Conservation (phyloP, 2,329 filamentous ascomycete species). For the Sporothrix protearum region DNA sequence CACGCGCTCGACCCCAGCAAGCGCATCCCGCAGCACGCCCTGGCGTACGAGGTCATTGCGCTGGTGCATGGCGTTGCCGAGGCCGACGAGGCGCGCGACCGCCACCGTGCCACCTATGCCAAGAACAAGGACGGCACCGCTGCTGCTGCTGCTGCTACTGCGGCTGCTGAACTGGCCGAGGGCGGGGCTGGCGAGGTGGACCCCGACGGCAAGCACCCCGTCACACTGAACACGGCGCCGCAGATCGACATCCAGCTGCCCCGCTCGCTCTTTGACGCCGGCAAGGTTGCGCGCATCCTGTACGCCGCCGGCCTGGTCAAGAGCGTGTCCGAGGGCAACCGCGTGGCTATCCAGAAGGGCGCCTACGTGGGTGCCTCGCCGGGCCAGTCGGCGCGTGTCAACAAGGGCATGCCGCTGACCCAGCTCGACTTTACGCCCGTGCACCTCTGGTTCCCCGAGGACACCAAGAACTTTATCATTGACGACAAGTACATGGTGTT, state of each 20-base stretch:
- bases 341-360: slow-evolving; percentile 52
- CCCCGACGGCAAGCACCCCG: slow-evolving; percentile 23
- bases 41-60: slow-evolving; percentile 78
- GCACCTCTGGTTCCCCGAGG: slow-evolving; percentile 54
- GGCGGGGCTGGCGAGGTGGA: slow-evolving; percentile 13
- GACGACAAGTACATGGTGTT: slow-evolving; percentile 57
- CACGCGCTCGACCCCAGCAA: slow-evolving; percentile 66
- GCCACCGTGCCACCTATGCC: slow-evolving; percentile 51
- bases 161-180: background rate
- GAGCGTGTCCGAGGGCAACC: slow-evolving; percentile 56
- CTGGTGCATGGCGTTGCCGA: slow-evolving; percentile 69
- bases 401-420: slow-evolving; percentile 44
- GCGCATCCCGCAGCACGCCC: slow-evolving; percentile 74
- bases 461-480: slow-evolving; percentile 59
- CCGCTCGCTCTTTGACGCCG: slow-evolving; percentile 49
- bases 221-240: slow-evolving; percentile 46
- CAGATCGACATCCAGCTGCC: slow-evolving; percentile 58
- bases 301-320: slow-evolving; percentile 56
- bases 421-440: slow-evolving; percentile 60
- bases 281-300: slow-evolving; percentile 58
- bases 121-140: background rate
- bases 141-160: no score
- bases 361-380: slow-evolving; percentile 58
- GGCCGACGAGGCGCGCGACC: slow-evolving; percentile 59
- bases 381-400: slow-evolving; percentile 33